phyloP scores from a whole-genome alignment of 2,329 filamentous ascomycete species.

The Aspergillus floridensis region DNA sequence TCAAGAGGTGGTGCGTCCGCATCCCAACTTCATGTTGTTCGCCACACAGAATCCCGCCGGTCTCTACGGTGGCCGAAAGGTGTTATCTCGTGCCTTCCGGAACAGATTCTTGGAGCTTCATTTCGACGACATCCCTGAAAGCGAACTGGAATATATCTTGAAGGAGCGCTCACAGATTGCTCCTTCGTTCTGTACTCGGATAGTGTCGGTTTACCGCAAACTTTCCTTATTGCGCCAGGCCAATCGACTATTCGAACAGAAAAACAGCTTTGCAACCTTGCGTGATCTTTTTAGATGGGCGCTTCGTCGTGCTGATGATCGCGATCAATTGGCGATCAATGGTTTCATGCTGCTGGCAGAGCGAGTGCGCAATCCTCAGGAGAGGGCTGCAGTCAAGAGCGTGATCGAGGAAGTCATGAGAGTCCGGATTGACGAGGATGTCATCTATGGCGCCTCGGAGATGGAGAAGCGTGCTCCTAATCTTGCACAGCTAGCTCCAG shows the following conservation, averaged over 20 bases:
- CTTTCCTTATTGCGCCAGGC: slow-evolving; percentile 87
- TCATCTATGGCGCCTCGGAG: slow-evolving; percentile 65
- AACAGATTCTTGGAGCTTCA: slow-evolving; percentile 97
- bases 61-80: slow-evolving; percentile 90
- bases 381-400: slow-evolving; percentile 77
- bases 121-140: slow-evolving; percentile 95
- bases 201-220: slow-evolving; percentile 91
- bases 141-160: slow-evolving; percentile 87
- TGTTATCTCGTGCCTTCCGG: slow-evolving; percentile 87
- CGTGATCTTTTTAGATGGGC: slow-evolving; percentile 97
- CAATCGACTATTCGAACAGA: slow-evolving; percentile 89
- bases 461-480: slow-evolving; percentile 57
- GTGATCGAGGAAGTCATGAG: slow-evolving; percentile 91
- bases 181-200: slow-evolving; percentile 84
- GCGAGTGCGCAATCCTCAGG: slow-evolving; percentile 85
- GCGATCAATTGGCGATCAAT: slow-evolving; percentile 84
- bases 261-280: slow-evolving; percentile 93
- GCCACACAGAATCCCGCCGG: slow-evolving; percentile 97
- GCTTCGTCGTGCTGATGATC: slow-evolving; percentile 74
- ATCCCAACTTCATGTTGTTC: slow-evolving; percentile 95
- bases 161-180: slow-evolving; percentile 85
- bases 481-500: slow-evolving; percentile 28
- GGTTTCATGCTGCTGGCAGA: slow-evolving; percentile 96
- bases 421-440: slow-evolving; percentile 70
- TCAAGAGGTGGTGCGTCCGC: slow-evolving; percentile 86